phyloP scores from a whole-genome alignment of 345 rosid genomes.

The Camelina neglecta region DNA sequence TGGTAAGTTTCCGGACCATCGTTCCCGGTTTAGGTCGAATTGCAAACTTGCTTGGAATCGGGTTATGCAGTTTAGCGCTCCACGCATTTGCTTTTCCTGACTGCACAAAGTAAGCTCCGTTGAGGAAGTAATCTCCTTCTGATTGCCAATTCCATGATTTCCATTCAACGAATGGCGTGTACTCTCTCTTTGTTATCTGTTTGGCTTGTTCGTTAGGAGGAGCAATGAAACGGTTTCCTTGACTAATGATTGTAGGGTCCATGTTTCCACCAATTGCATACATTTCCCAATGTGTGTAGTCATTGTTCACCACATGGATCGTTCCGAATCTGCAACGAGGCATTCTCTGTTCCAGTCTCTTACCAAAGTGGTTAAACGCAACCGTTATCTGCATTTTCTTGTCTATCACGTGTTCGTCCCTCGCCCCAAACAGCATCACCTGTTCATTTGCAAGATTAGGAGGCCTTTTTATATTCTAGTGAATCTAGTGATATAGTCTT shows the following conservation, averaged over 20 bases:
- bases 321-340: conserved; percentile 62
- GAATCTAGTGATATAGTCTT: not conserved
- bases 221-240: conserved; percentile 82
- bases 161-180: conserved; percentile 53
- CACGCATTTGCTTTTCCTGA: conserved; percentile 54
- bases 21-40: conserved; percentile 59
- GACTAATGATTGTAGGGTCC: conserved; percentile 69
- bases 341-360: conserved; percentile 50
- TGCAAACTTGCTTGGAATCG: conserved; percentile 33
- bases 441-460: conserved; percentile 17
- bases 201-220: conserved; percentile 52
- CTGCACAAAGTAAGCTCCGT: conserved; percentile 72
- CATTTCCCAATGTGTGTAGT: conserved; percentile 75
- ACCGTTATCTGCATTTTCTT: conserved; percentile 68
- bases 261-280: conserved; percentile 75
- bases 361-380: conserved; percentile 81
- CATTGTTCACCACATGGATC: conserved; percentile 71
- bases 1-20: conserved; percentile 49
- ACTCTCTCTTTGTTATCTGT: conserved; percentile 66
- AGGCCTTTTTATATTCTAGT: too few relatives aligned
- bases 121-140: conserved; percentile 62
- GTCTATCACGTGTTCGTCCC: conserved; percentile 47
- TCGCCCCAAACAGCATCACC: conserved; percentile 78
- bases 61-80: conserved; percentile 22
- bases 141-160: conserved; percentile 74